Evolutionary conservation across 768 basidiomycete species (phyloP).

Genomic region (Panaeolus cyanescens): DNA sequence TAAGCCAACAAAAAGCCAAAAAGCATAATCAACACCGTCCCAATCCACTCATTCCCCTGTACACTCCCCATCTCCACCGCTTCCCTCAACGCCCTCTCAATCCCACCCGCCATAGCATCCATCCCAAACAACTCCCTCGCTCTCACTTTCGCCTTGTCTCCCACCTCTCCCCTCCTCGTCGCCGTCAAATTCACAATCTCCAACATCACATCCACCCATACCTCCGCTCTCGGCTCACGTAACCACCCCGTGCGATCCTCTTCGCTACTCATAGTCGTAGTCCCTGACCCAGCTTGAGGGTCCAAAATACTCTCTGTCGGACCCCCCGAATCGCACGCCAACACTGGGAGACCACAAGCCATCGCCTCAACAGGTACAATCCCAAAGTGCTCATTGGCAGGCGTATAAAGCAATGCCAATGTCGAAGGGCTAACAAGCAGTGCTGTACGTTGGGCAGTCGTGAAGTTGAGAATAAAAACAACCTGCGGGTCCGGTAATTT

Average conservation of each 20-base stretch:
- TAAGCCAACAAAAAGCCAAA: conserved; percentile 11
- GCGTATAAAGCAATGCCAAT: conserved; percentile 86
- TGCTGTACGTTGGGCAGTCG: conserved; percentile 78
- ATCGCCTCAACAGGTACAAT: conserved; percentile 96
- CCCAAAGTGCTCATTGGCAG: conserved; percentile 94
- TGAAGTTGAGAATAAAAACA: conserved; percentile 91
- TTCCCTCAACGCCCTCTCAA: conserved; percentile 57
- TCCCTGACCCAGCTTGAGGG: background rate
- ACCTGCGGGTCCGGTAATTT: conserved; percentile 56
- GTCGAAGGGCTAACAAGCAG: conserved; percentile 72
- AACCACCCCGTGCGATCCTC: conserved; percentile 78
- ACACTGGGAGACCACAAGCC: conserved; percentile 86
- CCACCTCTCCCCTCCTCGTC: conserved; percentile 47
- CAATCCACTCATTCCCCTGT: conserved; percentile 8
- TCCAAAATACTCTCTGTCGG: conserved; percentile 81
- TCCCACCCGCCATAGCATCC: conserved; percentile 65
- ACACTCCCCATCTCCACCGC: conserved; percentile 58
- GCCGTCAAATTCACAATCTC: conserved; percentile 54
- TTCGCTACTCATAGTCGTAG: conserved; percentile 18
- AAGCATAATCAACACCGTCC: conserved; percentile 1
- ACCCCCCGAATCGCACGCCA: conserved; percentile 87
- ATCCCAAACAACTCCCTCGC: conserved; percentile 73
- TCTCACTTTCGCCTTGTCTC: conserved; percentile 55
- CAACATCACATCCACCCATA: conserved; percentile 71
- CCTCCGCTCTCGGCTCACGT: conserved; percentile 53